Conservation (phyloP, 352 stramenopile species). For the Globisporangium recalcitrans region DNA sequence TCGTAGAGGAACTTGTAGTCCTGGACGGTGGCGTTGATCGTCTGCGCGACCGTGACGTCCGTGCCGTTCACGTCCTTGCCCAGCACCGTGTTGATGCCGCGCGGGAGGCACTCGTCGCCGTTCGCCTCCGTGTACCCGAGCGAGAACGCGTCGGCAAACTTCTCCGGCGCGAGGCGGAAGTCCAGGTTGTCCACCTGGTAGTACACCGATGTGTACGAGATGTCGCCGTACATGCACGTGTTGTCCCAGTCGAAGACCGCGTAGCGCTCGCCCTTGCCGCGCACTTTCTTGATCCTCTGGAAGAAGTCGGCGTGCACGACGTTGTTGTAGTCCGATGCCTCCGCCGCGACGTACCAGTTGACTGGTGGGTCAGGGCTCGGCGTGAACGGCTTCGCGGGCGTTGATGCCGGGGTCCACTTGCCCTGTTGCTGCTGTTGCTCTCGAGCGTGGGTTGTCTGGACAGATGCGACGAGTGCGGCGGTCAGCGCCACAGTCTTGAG, state of each 20-base stretch:
- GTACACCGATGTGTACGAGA: not conserved
- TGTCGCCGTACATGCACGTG: not conserved
- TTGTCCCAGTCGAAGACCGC: not conserved
- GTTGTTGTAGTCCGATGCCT: not conserved
- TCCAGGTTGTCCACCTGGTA: not conserved
- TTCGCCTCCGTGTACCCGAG: slow-evolving; percentile 10
- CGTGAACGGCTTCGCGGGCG: not conserved
- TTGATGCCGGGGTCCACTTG: not conserved
- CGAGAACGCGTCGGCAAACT: not conserved
- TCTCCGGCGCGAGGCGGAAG: not conserved
- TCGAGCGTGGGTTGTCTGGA: not conserved
- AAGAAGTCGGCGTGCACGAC: not conserved
- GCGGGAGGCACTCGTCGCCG: slow-evolving; percentile 38
- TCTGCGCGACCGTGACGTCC: slow-evolving; percentile 36
- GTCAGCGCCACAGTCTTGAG: not conserved
- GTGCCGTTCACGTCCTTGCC: slow-evolving; percentile 43
- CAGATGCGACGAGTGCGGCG: not conserved
- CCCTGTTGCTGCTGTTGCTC: not conserved
- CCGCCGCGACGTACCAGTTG: not conserved
- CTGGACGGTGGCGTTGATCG: slow-evolving; percentile 23
- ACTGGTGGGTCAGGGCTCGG: not conserved
- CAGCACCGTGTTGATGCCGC: slow-evolving; percentile 40
- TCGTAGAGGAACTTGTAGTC: slow-evolving; percentile 57
- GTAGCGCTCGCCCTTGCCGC: not conserved
- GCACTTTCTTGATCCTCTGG: not conserved